Conservation (phyloP, 176 grass and related monocot genomes). For the Paspalum vaginatum region DNA sequence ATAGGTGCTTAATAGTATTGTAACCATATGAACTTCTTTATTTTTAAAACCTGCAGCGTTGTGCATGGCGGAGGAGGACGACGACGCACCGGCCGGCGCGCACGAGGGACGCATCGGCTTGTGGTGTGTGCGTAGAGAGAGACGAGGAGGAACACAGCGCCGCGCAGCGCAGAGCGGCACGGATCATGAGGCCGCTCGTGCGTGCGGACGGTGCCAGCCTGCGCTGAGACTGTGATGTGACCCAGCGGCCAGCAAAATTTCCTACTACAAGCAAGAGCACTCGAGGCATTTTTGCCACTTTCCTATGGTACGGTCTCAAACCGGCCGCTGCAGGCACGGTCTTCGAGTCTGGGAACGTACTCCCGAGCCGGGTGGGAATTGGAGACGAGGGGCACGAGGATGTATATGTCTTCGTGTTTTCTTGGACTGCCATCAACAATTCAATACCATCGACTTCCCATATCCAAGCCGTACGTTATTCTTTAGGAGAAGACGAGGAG, state of each 20-base stretch:
- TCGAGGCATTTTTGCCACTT: no score
- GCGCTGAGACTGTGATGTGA: not conserved
- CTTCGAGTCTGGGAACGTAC: not conserved
- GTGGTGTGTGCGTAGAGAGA: not conserved
- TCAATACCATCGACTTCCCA: not conserved
- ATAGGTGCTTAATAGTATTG: no score
- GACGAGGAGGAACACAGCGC: not conserved
- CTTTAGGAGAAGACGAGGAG: no score
- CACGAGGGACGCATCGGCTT: not conserved
- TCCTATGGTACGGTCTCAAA: no score
- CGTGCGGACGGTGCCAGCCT: not conserved
- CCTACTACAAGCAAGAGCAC: no score
- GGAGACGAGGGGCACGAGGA: not conserved
- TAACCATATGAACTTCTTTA: no score
- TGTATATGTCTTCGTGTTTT: not conserved
- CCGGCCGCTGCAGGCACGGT: not conserved
- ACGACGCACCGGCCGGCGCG: no score
- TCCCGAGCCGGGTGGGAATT: not conserved
- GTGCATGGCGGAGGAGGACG: no score
- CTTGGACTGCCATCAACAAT: not conserved
- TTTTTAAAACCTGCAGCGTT: no score
- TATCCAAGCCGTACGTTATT: no score
- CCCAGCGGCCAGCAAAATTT: not conserved
- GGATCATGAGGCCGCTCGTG: conserved; percentile 31
- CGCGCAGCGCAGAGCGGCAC: not conserved